Evolutionary conservation across 768 basidiomycete genomes (phyloP).

Genomic region (Rhodotorula kratochvilovae): DNA sequence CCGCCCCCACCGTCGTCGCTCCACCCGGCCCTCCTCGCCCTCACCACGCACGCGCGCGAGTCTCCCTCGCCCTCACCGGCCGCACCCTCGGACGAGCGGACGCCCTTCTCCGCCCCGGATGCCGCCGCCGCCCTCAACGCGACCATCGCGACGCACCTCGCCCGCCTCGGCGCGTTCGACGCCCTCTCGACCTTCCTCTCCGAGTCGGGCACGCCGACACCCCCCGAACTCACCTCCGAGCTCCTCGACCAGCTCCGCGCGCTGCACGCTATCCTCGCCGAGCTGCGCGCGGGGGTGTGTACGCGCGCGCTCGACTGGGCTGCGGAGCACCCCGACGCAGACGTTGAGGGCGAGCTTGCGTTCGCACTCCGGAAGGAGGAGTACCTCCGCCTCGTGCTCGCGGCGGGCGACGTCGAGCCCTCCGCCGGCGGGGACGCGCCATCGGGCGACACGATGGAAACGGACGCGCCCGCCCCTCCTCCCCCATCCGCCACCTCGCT

Average conservation of each 20-base stretch:
- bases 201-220: constrained; percentile 65
- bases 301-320: constrained; percentile 82
- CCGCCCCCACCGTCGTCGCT: neutral
- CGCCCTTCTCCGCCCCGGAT: constrained; percentile 48
- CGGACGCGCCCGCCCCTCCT: neutral
- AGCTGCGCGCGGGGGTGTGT: constrained; percentile 43
- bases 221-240: constrained; percentile 47
- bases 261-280: constrained; percentile 35
- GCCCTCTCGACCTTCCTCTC: constrained; percentile 66
- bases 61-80: constrained; percentile 52
- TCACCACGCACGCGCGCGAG: constrained; percentile 15
- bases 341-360: constrained; percentile 61
- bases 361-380: constrained; percentile 87
- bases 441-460: neutral
- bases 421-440: neutral
- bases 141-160: constrained; percentile 59
- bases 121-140: constrained; percentile 33
- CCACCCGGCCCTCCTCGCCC: constrained; percentile 15
- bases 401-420: neutral
- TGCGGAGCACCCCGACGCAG: constrained; percentile 53
- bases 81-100: constrained; percentile 56
- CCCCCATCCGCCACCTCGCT: no score
- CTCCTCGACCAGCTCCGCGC: constrained; percentile 57
- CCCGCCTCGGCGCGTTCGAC: constrained; percentile 56
- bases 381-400: constrained; percentile 68